Percentiles rank a stretch among this genome's conserved stretches.
phyloP scores from a whole-genome alignment of 108 stramenopile genomes.

The Chaetoceros tenuissimus region DNA sequence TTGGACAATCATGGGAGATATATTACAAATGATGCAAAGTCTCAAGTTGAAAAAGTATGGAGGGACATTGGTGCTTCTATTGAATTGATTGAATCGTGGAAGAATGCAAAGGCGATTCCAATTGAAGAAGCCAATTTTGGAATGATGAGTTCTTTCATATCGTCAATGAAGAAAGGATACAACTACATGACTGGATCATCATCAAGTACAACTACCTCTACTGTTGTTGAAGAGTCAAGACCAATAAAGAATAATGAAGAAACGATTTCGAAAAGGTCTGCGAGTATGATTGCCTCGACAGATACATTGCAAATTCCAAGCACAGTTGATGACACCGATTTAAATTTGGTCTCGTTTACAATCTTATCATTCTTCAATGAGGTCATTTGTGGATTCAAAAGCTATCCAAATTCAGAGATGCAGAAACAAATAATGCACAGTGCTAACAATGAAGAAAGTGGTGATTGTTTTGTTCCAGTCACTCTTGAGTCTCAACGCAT shows the following conservation, averaged over 20 bases:
- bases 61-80: neutral
- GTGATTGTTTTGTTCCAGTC: neutral
- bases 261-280: neutral
- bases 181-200: neutral
- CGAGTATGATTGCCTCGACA: too few relatives aligned
- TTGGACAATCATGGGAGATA: neutral
- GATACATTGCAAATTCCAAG: too few relatives aligned
- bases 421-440: neutral
- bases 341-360: neutral
- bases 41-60: neutral
- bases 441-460: neutral
- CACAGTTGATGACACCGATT: neutral
- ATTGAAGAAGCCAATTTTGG: neutral
- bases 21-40: neutral
- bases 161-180: neutral
- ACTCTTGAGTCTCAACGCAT: constrained; percentile 13
- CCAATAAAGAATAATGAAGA: neutral
- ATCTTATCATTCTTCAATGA: neutral
- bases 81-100: neutral
- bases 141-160: neutral
- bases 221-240: neutral
- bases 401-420: neutral
- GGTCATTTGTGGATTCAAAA: neutral
- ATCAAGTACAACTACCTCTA: neutral
- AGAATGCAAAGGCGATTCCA: neutral